phyloP scores from a whole-genome alignment of 2,329 filamentous ascomycete species.

The Phialophora chinensis region DNA sequence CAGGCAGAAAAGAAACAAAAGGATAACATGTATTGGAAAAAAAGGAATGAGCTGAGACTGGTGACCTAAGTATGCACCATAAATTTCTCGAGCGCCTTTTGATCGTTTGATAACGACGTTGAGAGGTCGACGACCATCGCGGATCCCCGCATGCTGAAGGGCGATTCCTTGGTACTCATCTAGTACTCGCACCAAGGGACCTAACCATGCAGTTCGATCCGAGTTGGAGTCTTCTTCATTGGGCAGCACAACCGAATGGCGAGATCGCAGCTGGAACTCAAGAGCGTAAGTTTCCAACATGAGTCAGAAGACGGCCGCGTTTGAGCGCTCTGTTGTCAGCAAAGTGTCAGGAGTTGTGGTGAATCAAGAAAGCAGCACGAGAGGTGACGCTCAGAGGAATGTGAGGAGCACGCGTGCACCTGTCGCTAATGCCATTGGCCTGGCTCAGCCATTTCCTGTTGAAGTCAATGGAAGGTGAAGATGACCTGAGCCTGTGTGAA shows the following conservation, averaged over 20 bases:
- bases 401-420: too few relatives aligned
- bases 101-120: background rate
- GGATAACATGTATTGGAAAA: background rate
- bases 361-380: background rate
- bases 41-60: background rate
- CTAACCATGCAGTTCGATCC: background rate
- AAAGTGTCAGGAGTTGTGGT: background rate
- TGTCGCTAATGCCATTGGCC: too few relatives aligned
- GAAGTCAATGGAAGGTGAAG: background rate
- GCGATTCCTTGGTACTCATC: background rate
- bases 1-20: background rate
- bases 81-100: slow-evolving; percentile 1
- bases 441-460: too few relatives aligned
- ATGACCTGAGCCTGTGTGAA: background rate
- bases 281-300: background rate
- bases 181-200: background rate
- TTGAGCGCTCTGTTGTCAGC: background rate
- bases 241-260: background rate
- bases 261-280: background rate
- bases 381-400: background rate
- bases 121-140: background rate
- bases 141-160: background rate
- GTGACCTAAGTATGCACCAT: background rate
- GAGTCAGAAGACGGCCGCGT: background rate
- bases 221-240: background rate